Evolutionary conservation across 257 asterid species (phyloP).

Genomic region (Nicotiana benthamiana): DNA sequence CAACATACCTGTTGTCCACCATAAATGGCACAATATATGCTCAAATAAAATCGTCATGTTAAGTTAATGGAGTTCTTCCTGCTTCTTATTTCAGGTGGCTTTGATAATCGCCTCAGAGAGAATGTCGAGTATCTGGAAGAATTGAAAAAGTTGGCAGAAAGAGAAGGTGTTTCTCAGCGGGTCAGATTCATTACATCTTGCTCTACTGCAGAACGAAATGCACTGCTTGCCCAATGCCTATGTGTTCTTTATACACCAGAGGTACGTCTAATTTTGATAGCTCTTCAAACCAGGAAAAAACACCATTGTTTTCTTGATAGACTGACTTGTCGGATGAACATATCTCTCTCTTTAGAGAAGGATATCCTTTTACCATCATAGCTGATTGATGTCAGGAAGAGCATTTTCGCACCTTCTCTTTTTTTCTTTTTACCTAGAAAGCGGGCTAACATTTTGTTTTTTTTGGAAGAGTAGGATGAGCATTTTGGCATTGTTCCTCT

Average conservation of each 20-base stretch:
- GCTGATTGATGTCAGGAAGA: not conserved
- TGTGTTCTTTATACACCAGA: constrained; percentile 83
- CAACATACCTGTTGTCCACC: not conserved
- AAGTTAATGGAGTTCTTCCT: not conserved
- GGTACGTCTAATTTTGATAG: constrained; percentile 28
- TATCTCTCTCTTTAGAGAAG: too few species aligned
- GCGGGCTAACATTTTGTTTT: not conserved
- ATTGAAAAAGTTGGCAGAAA: constrained; percentile 60
- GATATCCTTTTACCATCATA: not conserved
- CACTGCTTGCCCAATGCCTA: constrained; percentile 64
- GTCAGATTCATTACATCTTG: constrained; percentile 80
- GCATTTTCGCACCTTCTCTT: not conserved
- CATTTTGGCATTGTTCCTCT: constrained; percentile 97
- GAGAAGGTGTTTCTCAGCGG: constrained; percentile 52
- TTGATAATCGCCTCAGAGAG: constrained; percentile 77
- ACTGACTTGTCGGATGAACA: too few species aligned
- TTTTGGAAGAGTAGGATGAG: constrained; percentile 46
- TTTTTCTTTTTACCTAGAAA: not conserved
- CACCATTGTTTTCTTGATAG: not conserved
- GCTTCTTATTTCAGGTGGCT: constrained; percentile 57
- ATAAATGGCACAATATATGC: not conserved
- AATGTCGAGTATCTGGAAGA: constrained; percentile 84
- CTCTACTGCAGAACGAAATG: constrained; percentile 70
- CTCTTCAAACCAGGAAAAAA: not conserved
- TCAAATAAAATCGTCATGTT: not conserved